Base-by-base conservation (phyloP, 1,139 yeast species). In the Blastobotrys illinoisensis region DNA sequence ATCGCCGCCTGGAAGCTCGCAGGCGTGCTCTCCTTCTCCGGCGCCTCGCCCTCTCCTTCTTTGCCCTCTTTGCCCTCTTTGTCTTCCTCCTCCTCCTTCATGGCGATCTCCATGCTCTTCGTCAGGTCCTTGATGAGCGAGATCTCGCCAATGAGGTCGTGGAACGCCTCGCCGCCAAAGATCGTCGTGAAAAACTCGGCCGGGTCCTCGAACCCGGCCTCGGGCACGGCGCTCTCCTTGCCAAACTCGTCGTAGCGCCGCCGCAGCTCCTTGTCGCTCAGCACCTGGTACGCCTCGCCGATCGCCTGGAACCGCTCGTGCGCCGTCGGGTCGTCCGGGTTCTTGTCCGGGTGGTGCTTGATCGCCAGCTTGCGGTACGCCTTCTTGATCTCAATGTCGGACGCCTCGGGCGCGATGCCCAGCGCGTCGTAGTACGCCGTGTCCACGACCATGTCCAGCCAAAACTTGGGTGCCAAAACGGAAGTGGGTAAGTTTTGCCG, bases 141-240 rank as follows among this genome's bases (percentile, higher is more conserved):
- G 60, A 93, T 76, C 70, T 91, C 97, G 4, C 99, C 99, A 64
- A 91, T 88, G 56, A 90, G 86, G 55, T 85, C 87, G 49, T 79
- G 81, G 71, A 91, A 91, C 1, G 95, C 93, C 57, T 88, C 96
- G 45, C 98, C 98, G 48, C 98, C 98, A 71, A 90, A 90, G 44
- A 90, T 86, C 75, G 79, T 80, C n/a, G 87, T 78, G 71, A 90
- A 88, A 64, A 88, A 84, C 68, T 90, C 97, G 49, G 85, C 78
- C 0, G 97, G 96, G 67, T 90, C 97, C 66, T 88, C 95, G 66
- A 88, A 88, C 0, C 96, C 96, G 57, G 85, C 88, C 50, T 78
- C 79, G 1, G 96, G 96, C 46, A 86, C 80, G 3, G 93, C 88
- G 63, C 83, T 85, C 57, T 88, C 96, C 64, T 86, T 88, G 50